Base-by-base conservation (phyloP, 805 yeast genomes). In the Hanseniaspora valbyensis region DNA sequence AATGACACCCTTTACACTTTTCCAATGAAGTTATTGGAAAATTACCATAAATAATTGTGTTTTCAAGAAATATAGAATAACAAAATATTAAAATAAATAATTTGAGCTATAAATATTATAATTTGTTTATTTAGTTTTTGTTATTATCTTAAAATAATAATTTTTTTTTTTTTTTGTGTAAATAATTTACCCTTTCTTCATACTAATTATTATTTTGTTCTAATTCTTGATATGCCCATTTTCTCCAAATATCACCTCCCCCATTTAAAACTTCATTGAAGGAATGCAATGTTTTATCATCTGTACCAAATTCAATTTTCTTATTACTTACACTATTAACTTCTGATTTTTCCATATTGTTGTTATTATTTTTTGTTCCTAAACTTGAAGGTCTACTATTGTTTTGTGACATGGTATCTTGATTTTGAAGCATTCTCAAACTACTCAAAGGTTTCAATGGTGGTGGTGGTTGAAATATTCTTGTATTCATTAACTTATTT, bases 191-290 rank as follows among this genome's bases (percentile, higher is more conserved):
- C n/a, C n/a, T n/a, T n/a, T n/a, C n/a, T n/a, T n/a, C n/a, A 14
- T 22, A 34, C 13, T 22, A 26, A 14, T 18, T 44, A 3, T 57
- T 56, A 44, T 56, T 59, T 36, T 77, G 82, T 57, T 73, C 69
- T 56, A 74, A 67, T 60, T 78, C 83, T 52, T 69, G 66, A 72
- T 78, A 84, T 36, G 83, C 66, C 85, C 90, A 84, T 58, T 79
- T 81, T 55, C 95, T 71, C 95, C 95, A 86, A 39, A 83, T 69
- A 59, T 86, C 95, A 29, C 95, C 95, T 2, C 94, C 89, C 61
- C 81, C 89, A 50, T 69, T 67, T 39, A 85, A 72, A 26, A 86
- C 72, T 55, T 80, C 81, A 59, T 83, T 88, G 61, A 86, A 81
- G 56, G 83, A 86, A 55, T 74, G 75, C 2, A 66, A 57, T 37